These are phyloP conservation scores for Wolfiporia cocos DNA, from an alignment of 1,284 basidiomycete genomes.

Conservation along the genomic window DNA sequence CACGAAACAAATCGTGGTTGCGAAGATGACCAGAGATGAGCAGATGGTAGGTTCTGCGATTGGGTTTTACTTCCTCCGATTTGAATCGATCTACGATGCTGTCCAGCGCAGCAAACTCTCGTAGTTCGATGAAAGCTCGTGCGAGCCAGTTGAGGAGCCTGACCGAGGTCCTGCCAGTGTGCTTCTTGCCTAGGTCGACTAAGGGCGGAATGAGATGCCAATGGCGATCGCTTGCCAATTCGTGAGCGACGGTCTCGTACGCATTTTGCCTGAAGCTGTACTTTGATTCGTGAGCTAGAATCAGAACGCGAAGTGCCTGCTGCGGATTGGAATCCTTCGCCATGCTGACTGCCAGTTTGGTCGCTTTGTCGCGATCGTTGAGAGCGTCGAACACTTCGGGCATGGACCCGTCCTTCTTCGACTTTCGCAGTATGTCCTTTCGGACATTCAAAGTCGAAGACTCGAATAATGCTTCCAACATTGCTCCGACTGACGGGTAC, in stretches of 20 bases:
- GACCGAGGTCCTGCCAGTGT: conserved; percentile 40
- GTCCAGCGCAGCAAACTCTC: conserved; percentile 40
- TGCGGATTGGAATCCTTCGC: conserved; percentile 34
- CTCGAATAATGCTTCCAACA: no score
- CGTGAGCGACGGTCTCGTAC: conserved; percentile 51
- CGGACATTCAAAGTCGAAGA: no score
- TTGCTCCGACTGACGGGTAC: no score
- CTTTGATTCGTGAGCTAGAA: conserved; percentile 42
- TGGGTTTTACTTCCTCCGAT: conserved; percentile 37
- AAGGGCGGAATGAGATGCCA: conserved; percentile 48
- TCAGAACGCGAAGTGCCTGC: conserved; percentile 38
- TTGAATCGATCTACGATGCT: conserved; percentile 45
- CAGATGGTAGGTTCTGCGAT: conserved; percentile 58
- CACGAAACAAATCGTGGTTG: conserved; percentile 56
- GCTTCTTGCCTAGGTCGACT: conserved; percentile 38
- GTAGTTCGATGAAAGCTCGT: conserved; percentile 48
- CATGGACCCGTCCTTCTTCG: no score
- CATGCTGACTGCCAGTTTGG: conserved; percentile 38
- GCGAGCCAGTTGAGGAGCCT: conserved; percentile 65
- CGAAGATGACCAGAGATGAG: conserved; percentile 59
- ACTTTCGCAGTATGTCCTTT: no score
- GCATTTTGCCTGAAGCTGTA: conserved; percentile 42
- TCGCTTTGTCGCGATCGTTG: conserved; percentile 32
- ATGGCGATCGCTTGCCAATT: conserved; percentile 35
- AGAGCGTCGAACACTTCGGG: conserved; percentile 23